Conservation (phyloP, 2,329 filamentous ascomycete species). For the Leptographium procerum region DNA sequence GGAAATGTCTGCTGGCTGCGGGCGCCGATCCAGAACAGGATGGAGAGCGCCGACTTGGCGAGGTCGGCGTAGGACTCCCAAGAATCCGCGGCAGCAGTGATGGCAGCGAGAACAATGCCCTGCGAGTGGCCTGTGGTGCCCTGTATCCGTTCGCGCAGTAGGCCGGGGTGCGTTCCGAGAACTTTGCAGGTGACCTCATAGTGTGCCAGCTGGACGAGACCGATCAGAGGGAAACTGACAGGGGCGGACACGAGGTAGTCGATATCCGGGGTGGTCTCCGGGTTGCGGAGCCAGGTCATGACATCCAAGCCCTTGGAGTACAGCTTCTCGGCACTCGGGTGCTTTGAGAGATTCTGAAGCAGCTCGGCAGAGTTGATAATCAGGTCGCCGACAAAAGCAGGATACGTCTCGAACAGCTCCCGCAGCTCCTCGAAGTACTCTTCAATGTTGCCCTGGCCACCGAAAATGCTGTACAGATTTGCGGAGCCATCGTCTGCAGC, state of each 20-base stretch:
- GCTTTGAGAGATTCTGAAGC: slow-evolving; percentile 71
- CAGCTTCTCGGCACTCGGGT: slow-evolving; percentile 83
- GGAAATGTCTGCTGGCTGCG: slow-evolving; percentile 97
- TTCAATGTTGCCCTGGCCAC: slow-evolving; percentile 96
- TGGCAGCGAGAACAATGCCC: slow-evolving; percentile 85
- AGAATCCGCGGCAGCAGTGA: slow-evolving; percentile 77
- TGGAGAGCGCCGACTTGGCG: slow-evolving; percentile 69
- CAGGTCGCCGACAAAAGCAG: slow-evolving; percentile 79
- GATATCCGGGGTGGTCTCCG: slow-evolving; percentile 80
- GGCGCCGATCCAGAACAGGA: slow-evolving; percentile 97
- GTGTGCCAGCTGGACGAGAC: slow-evolving; percentile 89
- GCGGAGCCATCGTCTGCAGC: slow-evolving; percentile 77
- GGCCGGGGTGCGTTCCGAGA: slow-evolving; percentile 78
- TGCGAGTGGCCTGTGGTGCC: slow-evolving; percentile 96
- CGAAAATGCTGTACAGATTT: slow-evolving; percentile 86
- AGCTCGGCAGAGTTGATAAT: slow-evolving; percentile 72
- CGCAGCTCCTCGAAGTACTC: slow-evolving; percentile 98
- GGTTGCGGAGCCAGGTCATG: slow-evolving; percentile 82
- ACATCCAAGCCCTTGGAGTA: slow-evolving; percentile 96
- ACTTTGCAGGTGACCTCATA: slow-evolving; percentile 91
- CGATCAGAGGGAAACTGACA: slow-evolving; percentile 92
- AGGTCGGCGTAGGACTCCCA: slow-evolving; percentile 88
- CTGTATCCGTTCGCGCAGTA: slow-evolving; percentile 71
- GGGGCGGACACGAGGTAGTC: slow-evolving; percentile 92
- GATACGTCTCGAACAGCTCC: slow-evolving; percentile 83